phyloP scores from a whole-genome alignment of 2,329 filamentous ascomycete genomes.

The Sclerotinia sclerotiorum region DNA sequence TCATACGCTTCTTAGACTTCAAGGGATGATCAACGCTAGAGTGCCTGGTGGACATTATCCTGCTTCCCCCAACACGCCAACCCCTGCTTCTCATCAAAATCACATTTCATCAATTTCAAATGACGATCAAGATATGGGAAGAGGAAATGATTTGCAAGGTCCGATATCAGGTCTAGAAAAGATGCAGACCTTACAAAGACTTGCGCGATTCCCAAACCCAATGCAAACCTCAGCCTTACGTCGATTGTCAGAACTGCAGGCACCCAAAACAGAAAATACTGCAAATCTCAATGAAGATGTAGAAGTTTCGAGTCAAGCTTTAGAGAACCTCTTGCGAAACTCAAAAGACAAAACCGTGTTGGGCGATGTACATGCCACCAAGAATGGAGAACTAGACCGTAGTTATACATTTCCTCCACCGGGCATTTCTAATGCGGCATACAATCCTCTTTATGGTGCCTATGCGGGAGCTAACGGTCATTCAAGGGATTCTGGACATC shows the following conservation, averaged over 20 bases:
- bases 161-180: conserved; percentile 35
- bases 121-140: conserved; percentile 23
- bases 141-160: background rate
- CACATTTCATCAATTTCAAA: conserved; percentile 4
- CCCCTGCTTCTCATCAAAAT: conserved; percentile 8
- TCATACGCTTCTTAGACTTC: conserved; percentile 21
- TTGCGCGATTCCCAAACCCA: conserved; percentile 39
- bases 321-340: conserved; percentile 11
- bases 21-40: conserved; percentile 19
- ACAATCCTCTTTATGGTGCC: conserved; percentile 32
- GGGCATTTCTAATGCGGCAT: conserved; percentile 22
- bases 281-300: background rate
- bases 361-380: background rate
- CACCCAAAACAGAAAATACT: conserved; percentile 23
- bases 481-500: conserved; percentile 10
- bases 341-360: background rate
- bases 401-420: conserved; percentile 35
- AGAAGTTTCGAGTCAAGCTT: background rate
- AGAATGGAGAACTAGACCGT: conserved; percentile 30
- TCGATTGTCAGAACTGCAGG: conserved; percentile 35
- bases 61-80: conserved; percentile 10
- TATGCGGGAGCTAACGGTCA: conserved; percentile 6
- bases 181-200: conserved; percentile 40
- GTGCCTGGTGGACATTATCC: background rate
- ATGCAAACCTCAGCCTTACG: conserved; percentile 33